Base-by-base conservation (phyloP, 345 rosid species). In the Trapa bicornis region DNA sequence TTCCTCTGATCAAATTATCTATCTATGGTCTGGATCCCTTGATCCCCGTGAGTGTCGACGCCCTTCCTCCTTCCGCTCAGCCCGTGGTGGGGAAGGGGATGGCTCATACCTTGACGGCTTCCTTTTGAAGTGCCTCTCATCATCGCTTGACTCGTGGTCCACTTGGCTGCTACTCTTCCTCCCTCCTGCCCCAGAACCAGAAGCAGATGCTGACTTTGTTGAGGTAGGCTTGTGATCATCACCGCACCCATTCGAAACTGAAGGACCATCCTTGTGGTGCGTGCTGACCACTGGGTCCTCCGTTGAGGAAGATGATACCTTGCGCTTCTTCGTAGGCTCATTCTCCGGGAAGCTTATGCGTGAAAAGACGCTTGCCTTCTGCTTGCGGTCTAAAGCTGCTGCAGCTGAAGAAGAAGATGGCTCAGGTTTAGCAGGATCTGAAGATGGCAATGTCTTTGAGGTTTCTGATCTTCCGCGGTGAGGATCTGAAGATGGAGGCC, bases 91-190 rank as follows among this genome's bases (percentile, higher is more conserved):
- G 1, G 93, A 85, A 9, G 97, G 87, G 1, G 97, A 87, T 0
- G 86, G 79, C 73, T 90, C 87, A 32, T 87, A 85, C 84, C 96
- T 87, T 0, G 86, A 85, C 4, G 92, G 87, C 84, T 83, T 93
- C 81, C 99, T 85, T 85, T 93, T 90, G 71, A 90, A 93, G 79
- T 93, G 98, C 75, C 91, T 78, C 37, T 91, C 97, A 53, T 91
- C 97, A 12, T 89, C 97, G 52, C 97, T 94, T 0, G 97, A 91
- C 75, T 91, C 99, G 2, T 87, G 79, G 15, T 93, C 94, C 66
- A 66, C 82, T 4, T 78, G 69, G 47, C 72, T 72, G 61, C 76
- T 45, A 66, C 68, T 74, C 78, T 76, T 84, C 61, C 73, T 58
- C 15, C 67, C 63, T 63, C 50, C 70, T 11, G 67, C 57, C 8